phyloP scores from a whole-genome alignment of 2,329 filamentous ascomycete species.

The Rutstroemia sp. region DNA sequence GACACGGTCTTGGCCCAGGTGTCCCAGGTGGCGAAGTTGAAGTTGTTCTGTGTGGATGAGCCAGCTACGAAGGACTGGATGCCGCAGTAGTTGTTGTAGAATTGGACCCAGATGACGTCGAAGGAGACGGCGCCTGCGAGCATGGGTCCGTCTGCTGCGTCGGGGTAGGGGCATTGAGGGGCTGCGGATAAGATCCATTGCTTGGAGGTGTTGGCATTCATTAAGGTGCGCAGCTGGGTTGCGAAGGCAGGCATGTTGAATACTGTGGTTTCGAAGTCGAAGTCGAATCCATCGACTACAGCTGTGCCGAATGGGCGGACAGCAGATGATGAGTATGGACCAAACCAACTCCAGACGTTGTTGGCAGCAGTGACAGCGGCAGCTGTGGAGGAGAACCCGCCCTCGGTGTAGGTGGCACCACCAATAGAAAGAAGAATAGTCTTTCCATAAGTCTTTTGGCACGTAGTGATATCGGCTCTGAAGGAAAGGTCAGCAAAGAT shows the following conservation, averaged over 20 bases:
- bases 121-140: conserved; percentile 43
- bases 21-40: conserved; percentile 59
- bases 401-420: conserved; percentile 62
- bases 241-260: conserved; percentile 56
- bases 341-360: conserved; percentile 64
- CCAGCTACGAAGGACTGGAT: conserved; percentile 42
- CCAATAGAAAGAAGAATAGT: conserved; percentile 67
- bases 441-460: conserved; percentile 56
- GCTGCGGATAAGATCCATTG: conserved; percentile 55
- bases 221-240: conserved; percentile 45
- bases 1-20: conserved; percentile 52
- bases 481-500: background rate
- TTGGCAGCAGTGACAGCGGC: conserved; percentile 51
- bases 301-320: conserved; percentile 61
- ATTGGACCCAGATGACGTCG: conserved; percentile 36
- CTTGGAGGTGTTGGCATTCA: conserved; percentile 45
- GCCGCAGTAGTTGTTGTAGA: conserved; percentile 50
- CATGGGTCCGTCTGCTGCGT: conserved; percentile 49
- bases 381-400: conserved; percentile 49
- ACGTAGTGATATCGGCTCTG: conserved; percentile 45
- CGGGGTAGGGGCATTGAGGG: conserved; percentile 62
- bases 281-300: conserved; percentile 67
- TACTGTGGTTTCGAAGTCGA: conserved; percentile 59
- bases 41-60: conserved; percentile 40
- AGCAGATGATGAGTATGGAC: conserved; percentile 42